Conservation (phyloP, 768 basidiomycete genomes). For the Suillus spraguei region DNA sequence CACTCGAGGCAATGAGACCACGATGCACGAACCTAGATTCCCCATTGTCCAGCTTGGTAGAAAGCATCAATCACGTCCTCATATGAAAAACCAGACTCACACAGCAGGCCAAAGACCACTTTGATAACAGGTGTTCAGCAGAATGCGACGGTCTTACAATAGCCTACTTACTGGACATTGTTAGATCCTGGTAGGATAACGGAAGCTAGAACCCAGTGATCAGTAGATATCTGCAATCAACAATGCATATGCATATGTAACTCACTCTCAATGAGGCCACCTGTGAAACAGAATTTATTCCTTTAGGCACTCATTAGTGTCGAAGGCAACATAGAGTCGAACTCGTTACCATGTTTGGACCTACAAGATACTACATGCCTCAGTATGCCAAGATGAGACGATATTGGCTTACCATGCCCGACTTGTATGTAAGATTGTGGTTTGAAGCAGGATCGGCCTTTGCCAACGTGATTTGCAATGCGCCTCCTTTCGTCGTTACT, state of each 20-base stretch:
- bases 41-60: constrained; percentile 54
- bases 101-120: constrained; percentile 54
- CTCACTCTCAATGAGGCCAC: constrained; percentile 63
- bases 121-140: constrained; percentile 17
- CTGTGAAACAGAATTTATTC: constrained; percentile 84
- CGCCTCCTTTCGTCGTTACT: constrained; percentile 54
- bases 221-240: neutral
- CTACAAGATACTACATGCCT: constrained; percentile 18
- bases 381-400: constrained; percentile 32
- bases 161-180: constrained; percentile 34
- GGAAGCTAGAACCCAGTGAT: constrained; percentile 27
- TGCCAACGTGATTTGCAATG: constrained; percentile 50
- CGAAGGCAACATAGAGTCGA: neutral
- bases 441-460: constrained; percentile 43
- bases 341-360: constrained; percentile 31
- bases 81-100: constrained; percentile 21
- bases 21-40: constrained; percentile 39
- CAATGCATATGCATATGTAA: neutral
- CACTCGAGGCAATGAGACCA: neutral
- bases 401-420: constrained; percentile 36
- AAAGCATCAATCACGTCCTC: constrained; percentile 13
- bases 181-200: constrained; percentile 46
- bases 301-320: constrained; percentile 18
- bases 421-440: constrained; percentile 50
- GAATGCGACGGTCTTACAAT: neutral